Percentiles rank a stretch among this genome's conserved stretches.
Evolutionary conservation across 495 filamentous ascomycete genomes (phyloP).

Genomic region (Hyaloscypha finlandica): DNA sequence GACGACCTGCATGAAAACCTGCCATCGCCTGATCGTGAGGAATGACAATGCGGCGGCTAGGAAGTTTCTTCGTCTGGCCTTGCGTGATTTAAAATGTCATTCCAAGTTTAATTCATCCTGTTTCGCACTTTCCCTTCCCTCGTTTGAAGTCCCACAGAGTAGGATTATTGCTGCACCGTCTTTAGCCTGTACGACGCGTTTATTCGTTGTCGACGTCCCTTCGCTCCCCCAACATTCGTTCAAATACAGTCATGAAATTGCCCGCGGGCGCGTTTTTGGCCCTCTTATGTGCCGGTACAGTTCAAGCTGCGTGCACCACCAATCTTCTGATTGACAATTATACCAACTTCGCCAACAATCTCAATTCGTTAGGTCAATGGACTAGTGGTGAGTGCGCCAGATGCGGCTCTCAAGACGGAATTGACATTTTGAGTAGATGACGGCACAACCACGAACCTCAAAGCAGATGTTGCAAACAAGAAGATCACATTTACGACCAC

Average conservation of each 20-base stretch:
- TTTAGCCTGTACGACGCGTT: constrained; percentile 15
- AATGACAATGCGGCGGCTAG: too few species aligned
- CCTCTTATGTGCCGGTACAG: constrained; percentile 9
- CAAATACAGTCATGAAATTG: constrained; percentile 14
- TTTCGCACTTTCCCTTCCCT: too few species aligned
- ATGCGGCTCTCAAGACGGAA: constrained; percentile 12
- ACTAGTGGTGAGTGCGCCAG: constrained; percentile 49
- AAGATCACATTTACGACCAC: constrained; percentile 54
- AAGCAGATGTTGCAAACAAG: constrained; percentile 43
- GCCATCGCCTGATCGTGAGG: too few species aligned
- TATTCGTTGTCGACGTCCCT: constrained; percentile 24
- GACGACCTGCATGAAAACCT: too few species aligned
- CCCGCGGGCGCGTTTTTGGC: constrained; percentile 5
- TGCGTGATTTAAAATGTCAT: too few species aligned
- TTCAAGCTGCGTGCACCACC: constrained; percentile 42
- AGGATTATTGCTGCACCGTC: too few species aligned
- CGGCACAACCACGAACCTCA: constrained; percentile 53
- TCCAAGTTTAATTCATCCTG: too few species aligned
- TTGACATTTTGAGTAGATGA: constrained; percentile 48
- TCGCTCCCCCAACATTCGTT: constrained; percentile 10
- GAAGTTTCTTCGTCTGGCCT: too few species aligned
- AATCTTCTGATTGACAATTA: constrained; percentile 61
- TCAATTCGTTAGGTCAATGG: constrained; percentile 49
- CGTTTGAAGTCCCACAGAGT: too few species aligned
- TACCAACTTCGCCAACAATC: constrained; percentile 49